phyloP scores from a whole-genome alignment of 352 stramenopile species.

The Pythium diclinum region DNA sequence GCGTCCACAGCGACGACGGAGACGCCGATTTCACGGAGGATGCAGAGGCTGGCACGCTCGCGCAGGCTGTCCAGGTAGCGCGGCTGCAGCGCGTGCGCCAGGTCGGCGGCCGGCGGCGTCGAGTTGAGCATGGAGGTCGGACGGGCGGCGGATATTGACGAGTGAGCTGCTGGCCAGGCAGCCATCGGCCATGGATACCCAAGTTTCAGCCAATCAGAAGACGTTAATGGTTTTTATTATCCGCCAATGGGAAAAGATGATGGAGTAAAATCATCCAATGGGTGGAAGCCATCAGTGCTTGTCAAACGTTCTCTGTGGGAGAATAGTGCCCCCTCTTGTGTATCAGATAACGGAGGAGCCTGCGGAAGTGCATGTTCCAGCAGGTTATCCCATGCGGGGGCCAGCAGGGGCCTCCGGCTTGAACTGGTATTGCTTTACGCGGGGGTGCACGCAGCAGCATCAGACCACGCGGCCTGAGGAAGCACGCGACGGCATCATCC shows the following conservation, averaged over 20 bases:
- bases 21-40: slow-evolving; percentile 57
- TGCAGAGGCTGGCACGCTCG: slow-evolving; percentile 54
- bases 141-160: neutral
- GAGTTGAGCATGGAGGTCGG: slow-evolving; percentile 17
- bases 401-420: slow-evolving; percentile 3
- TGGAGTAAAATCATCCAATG: slow-evolving; percentile 14
- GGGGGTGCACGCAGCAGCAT: neutral
- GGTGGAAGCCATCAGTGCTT: neutral
- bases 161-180: slow-evolving; percentile 6
- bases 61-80: slow-evolving; percentile 62
- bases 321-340: neutral
- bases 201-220: neutral
- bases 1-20: slow-evolving; percentile 14
- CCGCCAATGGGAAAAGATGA: neutral
- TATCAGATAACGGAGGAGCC: neutral
- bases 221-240: neutral
- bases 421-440: slow-evolving; percentile 5
- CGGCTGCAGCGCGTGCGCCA: slow-evolving; percentile 43
- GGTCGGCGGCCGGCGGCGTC: slow-evolving; percentile 10
- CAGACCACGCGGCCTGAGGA: neutral
- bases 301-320: neutral
- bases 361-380: neutral
- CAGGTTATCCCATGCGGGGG: slow-evolving; percentile 4
- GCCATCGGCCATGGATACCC: neutral
- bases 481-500: neutral